A percentile compares a stretch with the other conserved stretches of the same genome.
Evolutionary conservation across 495 filamentous ascomycete genomes (phyloP).

Genomic region (Physcia stellaris): DNA sequence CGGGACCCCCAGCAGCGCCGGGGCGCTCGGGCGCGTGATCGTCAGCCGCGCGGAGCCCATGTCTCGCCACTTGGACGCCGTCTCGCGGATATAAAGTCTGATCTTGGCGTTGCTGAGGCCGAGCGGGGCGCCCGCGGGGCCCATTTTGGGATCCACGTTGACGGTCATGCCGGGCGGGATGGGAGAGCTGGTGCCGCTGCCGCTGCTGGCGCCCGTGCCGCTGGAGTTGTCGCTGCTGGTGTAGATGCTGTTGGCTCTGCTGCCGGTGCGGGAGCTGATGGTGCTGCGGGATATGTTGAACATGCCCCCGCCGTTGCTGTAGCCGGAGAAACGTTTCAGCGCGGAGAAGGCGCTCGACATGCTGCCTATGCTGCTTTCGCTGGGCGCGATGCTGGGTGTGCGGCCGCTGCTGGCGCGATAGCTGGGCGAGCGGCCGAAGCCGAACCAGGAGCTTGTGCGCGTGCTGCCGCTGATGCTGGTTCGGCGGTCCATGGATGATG

Average conservation of each 20-base stretch:
- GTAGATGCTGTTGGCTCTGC: slow-evolving; percentile 45
- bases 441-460: slow-evolving; percentile 15
- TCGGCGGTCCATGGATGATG: slow-evolving; percentile 27
- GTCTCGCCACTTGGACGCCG: slow-evolving; percentile 72
- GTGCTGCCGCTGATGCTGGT: slow-evolving; percentile 14
- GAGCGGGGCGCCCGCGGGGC: slow-evolving; percentile 35
- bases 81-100: slow-evolving; percentile 67
- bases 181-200: slow-evolving; percentile 39
- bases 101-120: slow-evolving; percentile 66
- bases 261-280: slow-evolving; percentile 41
- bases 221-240: slow-evolving; percentile 34
- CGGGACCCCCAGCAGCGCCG: slow-evolving; percentile 29
- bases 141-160: slow-evolving; percentile 40
- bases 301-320: slow-evolving; percentile 40
- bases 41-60: slow-evolving; percentile 72
- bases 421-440: slow-evolving; percentile 25
- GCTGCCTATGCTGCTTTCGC: slow-evolving; percentile 42
- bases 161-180: slow-evolving; percentile 40
- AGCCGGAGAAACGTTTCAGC: slow-evolving; percentile 56
- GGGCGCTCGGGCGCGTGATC: slow-evolving; percentile 53
- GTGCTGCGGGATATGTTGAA: slow-evolving; percentile 65
- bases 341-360: slow-evolving; percentile 57
- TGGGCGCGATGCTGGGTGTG: slow-evolving; percentile 34
- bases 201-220: slow-evolving; percentile 28
- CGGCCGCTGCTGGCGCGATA: slow-evolving; percentile 45